Evolutionary conservation across 495 filamentous ascomycete genomes (phyloP), one percentile per base, ranked within the genome.

Genomic region (Penicillium bovifimosum): DNA sequence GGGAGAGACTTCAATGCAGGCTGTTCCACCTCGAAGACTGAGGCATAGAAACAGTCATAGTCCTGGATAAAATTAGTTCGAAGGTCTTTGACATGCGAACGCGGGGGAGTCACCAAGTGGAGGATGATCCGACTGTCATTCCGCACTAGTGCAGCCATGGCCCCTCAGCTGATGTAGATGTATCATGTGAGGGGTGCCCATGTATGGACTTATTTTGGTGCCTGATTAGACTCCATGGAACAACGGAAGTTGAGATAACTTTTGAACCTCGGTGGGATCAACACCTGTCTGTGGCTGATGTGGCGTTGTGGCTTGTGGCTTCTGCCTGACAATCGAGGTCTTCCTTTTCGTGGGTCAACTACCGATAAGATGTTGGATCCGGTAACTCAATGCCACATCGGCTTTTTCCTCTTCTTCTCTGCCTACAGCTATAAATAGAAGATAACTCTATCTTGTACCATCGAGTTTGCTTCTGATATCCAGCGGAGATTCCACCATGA

Each of bases 21-120:
- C 57, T 86, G 84, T 57, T 86, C 83, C 50, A 83, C 83, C 68
- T 96, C 91, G 54, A 92, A 84, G 29, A 92, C 91, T 36, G 87
- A 85, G 29, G 90, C 90, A 65, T 97, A 97, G 75, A 96, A 96
- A 67, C 89, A 95, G 72, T 95, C 88, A 73, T 93, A 88, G 70
- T 91, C 88, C 86, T 90, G 46, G 17, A 11, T 48, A 27, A 42
- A 50, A n/a, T 63, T 33, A 58, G 41, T 27, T 26, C 14, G 1
- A 13, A 41, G 24, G 34, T 5, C 33, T 36, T 20, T 20, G 11
- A 6, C 6, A n/a, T n/a, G 31, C 5, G 11, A 29, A 20, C 28
- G 33, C 43, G 47, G 16, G 24, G 14, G 6, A 69, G 79, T 61
- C 71, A 91, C 89, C 70, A 93, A 87, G 61, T 93, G 89, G 46